A percentile compares a stretch with the other conserved stretches of the same genome.
phyloP scores from a whole-genome alignment of 768 basidiomycete species.

The Harrya chromipes region DNA sequence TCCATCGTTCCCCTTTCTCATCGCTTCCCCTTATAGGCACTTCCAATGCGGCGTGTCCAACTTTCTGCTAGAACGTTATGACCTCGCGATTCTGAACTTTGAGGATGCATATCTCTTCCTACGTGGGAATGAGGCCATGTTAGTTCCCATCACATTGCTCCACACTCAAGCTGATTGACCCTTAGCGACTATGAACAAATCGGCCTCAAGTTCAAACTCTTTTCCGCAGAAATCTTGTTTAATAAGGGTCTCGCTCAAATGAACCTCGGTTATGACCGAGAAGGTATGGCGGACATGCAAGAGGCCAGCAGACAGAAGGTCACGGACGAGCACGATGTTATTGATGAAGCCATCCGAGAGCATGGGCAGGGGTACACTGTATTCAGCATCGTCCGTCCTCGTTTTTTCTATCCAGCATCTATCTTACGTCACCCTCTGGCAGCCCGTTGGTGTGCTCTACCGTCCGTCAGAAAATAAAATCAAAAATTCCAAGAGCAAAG shows the following conservation, averaged over 20 bases:
- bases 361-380: constrained; percentile 86
- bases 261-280: constrained; percentile 59
- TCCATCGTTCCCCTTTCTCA: no score
- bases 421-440: not conserved
- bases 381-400: constrained; percentile 79
- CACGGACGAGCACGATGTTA: constrained; percentile 82
- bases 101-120: constrained; percentile 79
- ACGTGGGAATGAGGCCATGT: constrained; percentile 85
- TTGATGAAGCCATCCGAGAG: constrained; percentile 86
- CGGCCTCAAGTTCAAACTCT: constrained; percentile 86
- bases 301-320: constrained; percentile 70
- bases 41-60: constrained; percentile 91
- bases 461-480: constrained; percentile 87
- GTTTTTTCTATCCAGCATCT: not conserved
- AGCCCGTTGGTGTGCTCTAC: constrained; percentile 90
- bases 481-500: constrained; percentile 78
- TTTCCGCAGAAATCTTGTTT: constrained; percentile 86
- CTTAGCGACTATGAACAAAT: constrained; percentile 89
- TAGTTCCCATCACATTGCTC: constrained; percentile 21
- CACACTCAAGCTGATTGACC: not conserved
- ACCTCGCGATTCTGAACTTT: constrained; percentile 75
- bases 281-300: constrained; percentile 69
- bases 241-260: constrained; percentile 82
- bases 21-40: constrained; percentile 45
- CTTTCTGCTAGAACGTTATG: constrained; percentile 76